These are phyloP conservation scores for Iris macrosiphon DNA, from an alignment of 106 monocot species.

Conservation along the genomic window DNA sequence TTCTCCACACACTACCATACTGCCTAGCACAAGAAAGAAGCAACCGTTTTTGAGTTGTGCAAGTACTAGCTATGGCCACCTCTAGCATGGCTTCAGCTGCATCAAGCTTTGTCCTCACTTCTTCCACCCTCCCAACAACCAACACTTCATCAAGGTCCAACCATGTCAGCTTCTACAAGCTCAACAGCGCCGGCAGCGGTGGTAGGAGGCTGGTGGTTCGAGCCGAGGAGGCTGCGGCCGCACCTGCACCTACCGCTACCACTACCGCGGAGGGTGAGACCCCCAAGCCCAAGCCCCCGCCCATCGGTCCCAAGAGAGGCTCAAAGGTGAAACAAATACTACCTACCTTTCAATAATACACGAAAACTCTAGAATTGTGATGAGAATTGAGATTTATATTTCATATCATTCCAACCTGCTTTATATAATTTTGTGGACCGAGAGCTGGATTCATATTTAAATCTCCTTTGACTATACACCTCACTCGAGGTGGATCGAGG, in stretches of 20 bases:
- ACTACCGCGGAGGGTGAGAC: background rate
- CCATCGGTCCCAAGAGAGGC: constrained; percentile 18
- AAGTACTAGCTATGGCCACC: constrained; percentile 37
- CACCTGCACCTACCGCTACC: constrained; percentile 9
- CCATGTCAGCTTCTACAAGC: constrained; percentile 29
- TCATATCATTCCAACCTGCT: too few species aligned
- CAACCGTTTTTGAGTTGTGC: background rate
- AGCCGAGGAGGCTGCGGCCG: constrained; percentile 41
- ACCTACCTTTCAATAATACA: too few species aligned
- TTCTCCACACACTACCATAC: background rate
- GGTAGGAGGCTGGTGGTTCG: constrained; percentile 38
- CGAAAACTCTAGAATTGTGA: too few species aligned
- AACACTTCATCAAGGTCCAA: constrained; percentile 7
- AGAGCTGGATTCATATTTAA: too few species aligned
- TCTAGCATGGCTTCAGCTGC: constrained; percentile 63
- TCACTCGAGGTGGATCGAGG: too few species aligned
- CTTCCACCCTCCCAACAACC: constrained; percentile 14
- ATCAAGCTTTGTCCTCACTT: constrained; percentile 40
- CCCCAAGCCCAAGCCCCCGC: constrained; percentile 7
- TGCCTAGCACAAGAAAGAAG: background rate
- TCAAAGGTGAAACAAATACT: constrained; percentile 9
- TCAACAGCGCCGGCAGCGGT: background rate
- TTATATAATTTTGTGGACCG: too few species aligned
- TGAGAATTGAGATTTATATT: too few species aligned
- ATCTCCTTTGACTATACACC: too few species aligned